These are phyloP conservation scores for Saccharomyces hybrid DNA, from an alignment of 1,139 yeast species.

Conservation along the genomic window DNA sequence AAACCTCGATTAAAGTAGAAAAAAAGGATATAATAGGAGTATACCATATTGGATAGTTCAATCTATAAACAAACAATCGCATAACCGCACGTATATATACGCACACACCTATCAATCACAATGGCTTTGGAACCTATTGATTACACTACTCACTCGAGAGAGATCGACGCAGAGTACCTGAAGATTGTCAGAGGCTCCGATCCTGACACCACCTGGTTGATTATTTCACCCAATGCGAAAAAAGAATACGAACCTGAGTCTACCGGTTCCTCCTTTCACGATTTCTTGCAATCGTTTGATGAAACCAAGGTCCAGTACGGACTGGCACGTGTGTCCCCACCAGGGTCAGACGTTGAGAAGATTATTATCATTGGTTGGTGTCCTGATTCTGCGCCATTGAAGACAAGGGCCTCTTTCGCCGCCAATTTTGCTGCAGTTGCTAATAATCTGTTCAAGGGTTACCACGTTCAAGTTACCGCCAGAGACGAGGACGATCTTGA, in stretches of 20 bases:
- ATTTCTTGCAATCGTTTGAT: slow-evolving; percentile 68
- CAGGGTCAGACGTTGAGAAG: slow-evolving; percentile 82
- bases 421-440: slow-evolving; percentile 69
- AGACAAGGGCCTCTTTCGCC: slow-evolving; percentile 66
- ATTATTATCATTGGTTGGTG: slow-evolving; percentile 89
- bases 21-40: slow-evolving; percentile 1
- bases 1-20: neutral
- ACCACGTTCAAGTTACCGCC: slow-evolving; percentile 96
- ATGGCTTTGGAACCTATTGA: slow-evolving; percentile 34
- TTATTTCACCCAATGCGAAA: slow-evolving; percentile 52
- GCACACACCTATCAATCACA: neutral
- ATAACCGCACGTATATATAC: neutral
- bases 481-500: slow-evolving; percentile 86
- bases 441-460: slow-evolving; percentile 56
- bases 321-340: slow-evolving; percentile 76
- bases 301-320: slow-evolving; percentile 92
- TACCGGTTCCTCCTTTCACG: slow-evolving; percentile 57
- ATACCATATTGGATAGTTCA: neutral
- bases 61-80: neutral
- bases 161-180: slow-evolving; percentile 55
- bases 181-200: slow-evolving; percentile 56
- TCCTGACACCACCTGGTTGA: slow-evolving; percentile 47
- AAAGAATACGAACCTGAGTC: slow-evolving; percentile 52
- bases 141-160: slow-evolving; percentile 45
- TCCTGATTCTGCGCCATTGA: slow-evolving; percentile 76